A percentile compares a stretch with the other conserved stretches of the same genome.
phyloP scores from a whole-genome alignment of 495 filamentous ascomycete species.

The Bathelium albidoporum region DNA sequence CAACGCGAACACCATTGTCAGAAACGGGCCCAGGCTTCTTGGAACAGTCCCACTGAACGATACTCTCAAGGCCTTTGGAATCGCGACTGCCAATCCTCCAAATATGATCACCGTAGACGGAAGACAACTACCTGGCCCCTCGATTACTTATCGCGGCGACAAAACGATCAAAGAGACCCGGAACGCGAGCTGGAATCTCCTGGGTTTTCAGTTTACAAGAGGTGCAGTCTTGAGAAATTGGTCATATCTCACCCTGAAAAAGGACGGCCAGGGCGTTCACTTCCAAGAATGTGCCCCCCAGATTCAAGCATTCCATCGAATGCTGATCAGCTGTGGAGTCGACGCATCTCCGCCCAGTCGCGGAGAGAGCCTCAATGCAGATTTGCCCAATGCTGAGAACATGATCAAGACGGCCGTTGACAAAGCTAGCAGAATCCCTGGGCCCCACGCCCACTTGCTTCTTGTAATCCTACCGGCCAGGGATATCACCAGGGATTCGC shows the following conservation, averaged over 20 bases:
- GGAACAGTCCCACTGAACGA: slow-evolving; percentile 28
- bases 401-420: too few species aligned
- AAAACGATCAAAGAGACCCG: background rate
- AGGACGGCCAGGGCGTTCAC: background rate
- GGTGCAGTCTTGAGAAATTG: slow-evolving; percentile 9
- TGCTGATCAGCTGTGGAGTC: background rate
- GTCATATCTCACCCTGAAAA: background rate
- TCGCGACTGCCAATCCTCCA: slow-evolving; percentile 7
- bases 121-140: slow-evolving; percentile 9
- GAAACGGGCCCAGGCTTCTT: slow-evolving; percentile 41
- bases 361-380: too few species aligned
- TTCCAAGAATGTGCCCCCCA: background rate
- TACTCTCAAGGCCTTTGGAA: slow-evolving; percentile 7
- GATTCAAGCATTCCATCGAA: background rate
- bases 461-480: slow-evolving; percentile 51
- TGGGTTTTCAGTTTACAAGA: slow-evolving; percentile 1
- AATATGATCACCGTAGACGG: slow-evolving; percentile 13
- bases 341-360: too few species aligned
- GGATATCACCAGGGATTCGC: slow-evolving; percentile 25
- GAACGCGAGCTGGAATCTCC: slow-evolving; percentile 16
- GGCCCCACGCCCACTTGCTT: slow-evolving; percentile 42
- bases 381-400: too few species aligned
- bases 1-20: slow-evolving; percentile 58
- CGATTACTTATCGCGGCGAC: slow-evolving; percentile 8
- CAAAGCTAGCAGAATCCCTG: background rate